Base-by-base conservation (phyloP, 2,329 filamentous ascomycete species). In the Xylaria sp. region DNA sequence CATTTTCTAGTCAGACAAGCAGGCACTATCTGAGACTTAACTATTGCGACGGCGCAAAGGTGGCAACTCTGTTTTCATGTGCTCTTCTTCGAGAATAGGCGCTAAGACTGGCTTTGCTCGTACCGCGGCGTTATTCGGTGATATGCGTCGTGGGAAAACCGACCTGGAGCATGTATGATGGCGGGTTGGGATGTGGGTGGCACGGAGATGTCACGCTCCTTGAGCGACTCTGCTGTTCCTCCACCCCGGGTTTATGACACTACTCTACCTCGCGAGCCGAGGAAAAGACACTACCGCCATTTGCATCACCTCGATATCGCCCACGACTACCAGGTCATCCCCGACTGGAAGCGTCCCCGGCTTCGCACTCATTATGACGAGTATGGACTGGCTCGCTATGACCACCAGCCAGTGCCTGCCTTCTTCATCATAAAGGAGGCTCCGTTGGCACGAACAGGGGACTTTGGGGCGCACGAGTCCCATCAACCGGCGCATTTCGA, bases 231-330 rank as follows among this genome's bases (percentile, higher is more conserved):
- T 61, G 72, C 69, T 60, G 65, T 73, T 45, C 69, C 61, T 57
- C 67, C 63, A 54, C 33, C 54, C 56, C 61, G 43, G 31, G 15
- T 50, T 52, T 51, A 63, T 54, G 66, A 68, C 55, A 63, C 60
- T 52, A 60, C 60, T 46, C 72, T 70, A 37, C 75, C 77, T 65
- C 60, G 74, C 62, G 70, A 72, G 25, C 74, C 71, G 61, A 78
- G 75, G 61, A 80, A 80, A 71, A 77, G 78, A 51, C 75, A 77
- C 31, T 73, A 77, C 58, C 77, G 74, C 67, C 69, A 76, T 51
- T 71, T 73, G 53, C 74, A 77, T 43, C 71, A 73, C 55, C 69
- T 74, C 61, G 73, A 70, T 40, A 62, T 71, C 19, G 63, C 60
- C 54, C 69, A 72, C 35, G 65, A 76, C 67, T 65, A 69, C 76